Percentiles rank a stretch among this genome's conserved stretches.
Evolutionary conservation across 164 flowering plant species (phyloP).

Genomic region (Hamamelis virginiana): DNA sequence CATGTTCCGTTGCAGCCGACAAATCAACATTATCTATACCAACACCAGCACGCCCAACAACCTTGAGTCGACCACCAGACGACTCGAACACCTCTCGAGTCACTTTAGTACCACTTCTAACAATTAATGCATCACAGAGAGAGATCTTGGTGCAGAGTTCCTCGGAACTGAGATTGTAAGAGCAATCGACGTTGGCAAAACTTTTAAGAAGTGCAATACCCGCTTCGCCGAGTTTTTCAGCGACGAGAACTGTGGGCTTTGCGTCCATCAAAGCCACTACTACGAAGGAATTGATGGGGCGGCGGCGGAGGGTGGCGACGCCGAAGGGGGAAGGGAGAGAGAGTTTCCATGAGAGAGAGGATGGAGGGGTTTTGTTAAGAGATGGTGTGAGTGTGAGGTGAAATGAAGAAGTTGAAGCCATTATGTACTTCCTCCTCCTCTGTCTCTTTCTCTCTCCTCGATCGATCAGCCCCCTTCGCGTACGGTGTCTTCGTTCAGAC

Average conservation of each 20-base stretch:
- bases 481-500: no score
- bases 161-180: constrained; percentile 31
- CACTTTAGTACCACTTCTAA: constrained; percentile 45
- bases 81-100: constrained; percentile 41
- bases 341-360: constrained; percentile 19
- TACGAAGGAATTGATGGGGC: constrained; percentile 3
- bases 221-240: constrained; percentile 44
- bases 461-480: no score
- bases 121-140: constrained; percentile 44
- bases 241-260: constrained; percentile 42
- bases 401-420: constrained; percentile 12
- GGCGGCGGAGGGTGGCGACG: constrained; percentile 4
- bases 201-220: constrained; percentile 28
- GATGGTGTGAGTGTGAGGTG: neutral
- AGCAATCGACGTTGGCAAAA: constrained; percentile 42
- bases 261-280: constrained; percentile 21
- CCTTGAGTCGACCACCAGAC: constrained; percentile 39
- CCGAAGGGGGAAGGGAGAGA: constrained; percentile 14
- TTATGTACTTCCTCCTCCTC: no score
- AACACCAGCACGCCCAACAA: constrained; percentile 49
- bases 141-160: constrained; percentile 44
- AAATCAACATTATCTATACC: constrained; percentile 55
- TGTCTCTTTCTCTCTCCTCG: neutral
- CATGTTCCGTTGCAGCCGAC: constrained; percentile 48
- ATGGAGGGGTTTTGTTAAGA: neutral